Evolutionary conservation across 2,329 filamentous ascomycete genomes (phyloP), one percentile per base, ranked within the genome.

Genomic region (Colletotrichum higginsianum): DNA sequence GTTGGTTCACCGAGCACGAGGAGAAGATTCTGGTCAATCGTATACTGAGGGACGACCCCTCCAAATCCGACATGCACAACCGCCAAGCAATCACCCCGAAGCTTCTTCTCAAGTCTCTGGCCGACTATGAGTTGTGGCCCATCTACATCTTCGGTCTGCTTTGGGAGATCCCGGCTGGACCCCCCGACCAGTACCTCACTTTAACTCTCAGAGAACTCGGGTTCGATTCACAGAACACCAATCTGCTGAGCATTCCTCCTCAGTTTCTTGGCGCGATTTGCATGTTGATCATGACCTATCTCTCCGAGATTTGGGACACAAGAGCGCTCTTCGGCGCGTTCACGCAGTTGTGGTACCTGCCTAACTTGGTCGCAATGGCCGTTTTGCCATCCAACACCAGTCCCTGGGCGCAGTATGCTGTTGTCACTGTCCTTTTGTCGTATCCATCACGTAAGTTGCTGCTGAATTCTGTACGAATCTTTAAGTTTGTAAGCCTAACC

Each of bases 21-120:
- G 87, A 90, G 72, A 84, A 84, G 73, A 90, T 90, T 57, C 84
- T 90, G 58, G 86, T 90, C 26, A 90, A 89, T 73, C 80, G 88
- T 0, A 82, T 87, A 13, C 79, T 83, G 2, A 84, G 88, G 1
- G 88, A 91, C 61, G 89, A 89, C 67, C 88, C 88, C 1, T 84
- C 83, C 5, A 88, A 88, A 75, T 83, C 84, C 53, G 85, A 86
- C 66, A 88, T 89, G 84, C 85, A 88, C 75, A 89, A 88, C 71
- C 84, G 87, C 4, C 82, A 88, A 75, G 83, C 84, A 0, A 83
- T 89, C 38, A 87, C 85, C 0, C 80, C 82, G 1, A 80, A 78
- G 15, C 77, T 81, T 30, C 82, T 89, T 3, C 86, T 84, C 83
- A 78, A 84, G 7, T 83, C 84, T 1, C 76, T 88, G 1, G 80